Evolutionary conservation across 225 moss, liverwort and hornwort genomes (phyloP), one percentile per base, ranked within the genome.

Genomic region (Pseudisothecium myosuroides): DNA sequence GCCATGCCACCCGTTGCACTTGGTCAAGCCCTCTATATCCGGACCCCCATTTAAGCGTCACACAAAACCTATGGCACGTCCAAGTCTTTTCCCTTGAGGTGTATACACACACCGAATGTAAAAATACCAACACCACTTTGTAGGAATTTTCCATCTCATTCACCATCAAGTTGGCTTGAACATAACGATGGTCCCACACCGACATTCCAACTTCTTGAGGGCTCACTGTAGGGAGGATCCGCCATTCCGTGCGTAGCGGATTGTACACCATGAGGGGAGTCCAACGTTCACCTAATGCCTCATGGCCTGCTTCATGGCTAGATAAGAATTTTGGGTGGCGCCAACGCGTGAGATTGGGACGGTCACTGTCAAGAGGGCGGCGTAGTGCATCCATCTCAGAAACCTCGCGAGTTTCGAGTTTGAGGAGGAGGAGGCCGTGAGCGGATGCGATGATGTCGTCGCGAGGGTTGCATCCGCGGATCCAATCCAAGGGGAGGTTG

Each of bases 351-450:
- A 29, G 29, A 47, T 29, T 29, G 11, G 11, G 0, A 29, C 2
- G 5, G 6, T 73, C 2, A 0, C 29, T 29, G 29, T 29, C 1
- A 0, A 10, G 0, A 2, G 2, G 18, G 2, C 1, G 4, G 17
- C 11, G 2, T 17, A 29, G 10, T 28, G 29, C 73, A 47, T 73
- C 45, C 73, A 73, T 73, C 10, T 73, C 2, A 1, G 2, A 72
- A 18, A 73, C 28, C 8, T 73, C 1, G 1, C 4, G 6, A 73
- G 73, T 73, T 9, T 73, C 18, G 1, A 47, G 19, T 31, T 74
- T 74, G 47, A 74, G 2, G 4, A 74, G 28, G 10, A 73, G 4
- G 18, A 74, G 18, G 11, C 31, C 31, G 2, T 74, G 11, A 31
- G 4, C 1, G 0, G 19, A 74, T 49, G 47, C 49, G 19, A 74